Base-by-base conservation (phyloP, 2,329 filamentous ascomycete species). In the Cucurbitaria berberidis region DNA sequence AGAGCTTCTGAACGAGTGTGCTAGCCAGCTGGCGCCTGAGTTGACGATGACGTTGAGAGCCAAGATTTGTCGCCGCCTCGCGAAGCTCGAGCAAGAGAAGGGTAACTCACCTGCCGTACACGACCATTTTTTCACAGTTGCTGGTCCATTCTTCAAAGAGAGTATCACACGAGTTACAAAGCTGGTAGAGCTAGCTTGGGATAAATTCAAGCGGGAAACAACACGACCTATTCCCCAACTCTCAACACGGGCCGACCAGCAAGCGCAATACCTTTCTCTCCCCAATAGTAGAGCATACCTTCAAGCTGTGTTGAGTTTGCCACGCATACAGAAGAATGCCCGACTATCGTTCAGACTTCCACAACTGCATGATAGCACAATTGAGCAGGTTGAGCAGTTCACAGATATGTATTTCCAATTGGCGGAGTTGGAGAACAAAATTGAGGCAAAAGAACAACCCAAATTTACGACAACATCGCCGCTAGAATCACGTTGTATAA, bases 1-100 rank as follows among this genome's bases (percentile, higher is more conserved):
- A 0, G 57, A 74, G 0, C 68, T 87, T 6, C 72, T 86, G 2
- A 52, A 70, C 0, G 63, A 72, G 3, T 70, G 56, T 15, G 50
- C 60, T 26, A 27, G 49, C 19, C 42, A 44, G 5, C 67, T 72
- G 22, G 45, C 47, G 44, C 64, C 73, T 0, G 77, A 82, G 7
- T 40, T 70, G 10, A 59, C 74, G 13, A 64, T 72, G 3, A 62
- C 74, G 9, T 63, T 85, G 13, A 77, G 76, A 51, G 69, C 78
- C 30, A 87, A 86, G 61, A 68, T 86, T 1, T 80, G 78, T 60
- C 77, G 82, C 27, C 81, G 84, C 0, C 75, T 87, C 16, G 80
- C 79, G 0, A 88, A 88, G 61, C 60, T 87, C 0, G 80, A 86
- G 36, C 58, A 62, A 2, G 77, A 80, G 62, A 7, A 50, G 34